Base-by-base conservation (phyloP, 495 filamentous ascomycete species). In the Bryoglossum gracile region DNA sequence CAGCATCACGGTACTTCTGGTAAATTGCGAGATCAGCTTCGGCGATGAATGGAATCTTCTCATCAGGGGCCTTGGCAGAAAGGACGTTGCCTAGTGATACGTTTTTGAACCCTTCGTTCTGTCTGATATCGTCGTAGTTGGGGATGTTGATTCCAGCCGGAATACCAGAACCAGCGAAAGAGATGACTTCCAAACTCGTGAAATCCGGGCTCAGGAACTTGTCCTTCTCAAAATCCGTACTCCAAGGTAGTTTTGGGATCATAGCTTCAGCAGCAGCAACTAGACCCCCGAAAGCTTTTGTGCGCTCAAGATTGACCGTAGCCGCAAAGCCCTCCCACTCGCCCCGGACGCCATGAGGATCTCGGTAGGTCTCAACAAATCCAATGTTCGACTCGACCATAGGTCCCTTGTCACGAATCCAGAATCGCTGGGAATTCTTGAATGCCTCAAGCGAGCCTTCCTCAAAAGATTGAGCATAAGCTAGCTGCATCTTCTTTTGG, bases 41-140 rank as follows among this genome's bases (percentile, higher is more conserved):
- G 4, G 74, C 64, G 54, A 98, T 83, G 68, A 98, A 98, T 2
- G 91, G 91, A 33, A 94, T 84, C 43, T 81, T 78, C 66, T 98
- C 91, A 57, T 92, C 80, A 0, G 90, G 87, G 1, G 86, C 81
- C 70, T 92, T 94, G 11, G 92, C 91, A 54, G 79, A 83, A 23
- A 97, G 71, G 8, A 97, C 85, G 56, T 98, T 97, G 24, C 89
- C 91, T 24, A 91, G 71, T 10, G 81, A 88, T 17, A 98, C 92
- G 51, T 98, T 98, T 71, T 98, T 98, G 78, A 98, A 98, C n/a
- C 92, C 92, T 34, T 90, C 73, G 13, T 80, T 84, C 59, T 95
- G 91, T 39, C 92, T 77, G 51, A 96, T 92, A 53, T 95, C 88
- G 56, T 98, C 90, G 59, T 94, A 95, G 60, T 97, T 95, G 3